phyloP scores from a whole-genome alignment of 2,329 filamentous ascomycete species.

The Xylaria polymorpha region DNA sequence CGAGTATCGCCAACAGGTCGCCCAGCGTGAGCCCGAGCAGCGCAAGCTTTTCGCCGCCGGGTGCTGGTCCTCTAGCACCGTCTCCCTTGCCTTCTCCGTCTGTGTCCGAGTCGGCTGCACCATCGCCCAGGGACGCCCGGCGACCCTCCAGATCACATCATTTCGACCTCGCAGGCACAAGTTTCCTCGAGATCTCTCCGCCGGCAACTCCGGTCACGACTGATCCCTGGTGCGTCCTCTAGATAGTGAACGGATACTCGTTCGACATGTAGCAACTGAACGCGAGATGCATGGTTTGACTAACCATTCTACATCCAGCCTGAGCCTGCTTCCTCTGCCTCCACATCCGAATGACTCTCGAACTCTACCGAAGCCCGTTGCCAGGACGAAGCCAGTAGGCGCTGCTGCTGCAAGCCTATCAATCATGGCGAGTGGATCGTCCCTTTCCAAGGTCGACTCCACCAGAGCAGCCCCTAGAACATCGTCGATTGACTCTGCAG shows the following conservation, averaged over 20 bases:
- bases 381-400: slow-evolving; percentile 59
- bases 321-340: slow-evolving; percentile 45
- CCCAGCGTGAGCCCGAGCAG: slow-evolving; percentile 57
- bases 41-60: slow-evolving; percentile 51
- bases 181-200: slow-evolving; percentile 38
- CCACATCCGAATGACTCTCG: slow-evolving; percentile 61
- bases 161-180: slow-evolving; percentile 28
- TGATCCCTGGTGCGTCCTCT: slow-evolving; percentile 33
- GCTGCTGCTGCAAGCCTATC: slow-evolving; percentile 53
- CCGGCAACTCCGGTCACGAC: slow-evolving; percentile 33
- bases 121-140: slow-evolving; percentile 15
- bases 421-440: slow-evolving; percentile 62
- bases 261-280: slow-evolving; percentile 3
- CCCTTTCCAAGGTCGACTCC: slow-evolving; percentile 55
- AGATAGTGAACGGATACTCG: background rate
- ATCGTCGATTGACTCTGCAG: slow-evolving; percentile 92
- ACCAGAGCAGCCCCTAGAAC: slow-evolving; percentile 70
- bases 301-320: slow-evolving; percentile 43
- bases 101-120: slow-evolving; percentile 19
- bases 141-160: slow-evolving; percentile 21
- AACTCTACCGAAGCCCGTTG: slow-evolving; percentile 57
- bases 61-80: slow-evolving; percentile 43
- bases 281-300: slow-evolving; percentile 8
- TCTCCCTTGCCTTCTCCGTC: slow-evolving; percentile 47
- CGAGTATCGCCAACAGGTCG: slow-evolving; percentile 55